Evolutionary conservation across 2,329 filamentous ascomycete species (phyloP).

Genomic region (Dissoconium aciculare): DNA sequence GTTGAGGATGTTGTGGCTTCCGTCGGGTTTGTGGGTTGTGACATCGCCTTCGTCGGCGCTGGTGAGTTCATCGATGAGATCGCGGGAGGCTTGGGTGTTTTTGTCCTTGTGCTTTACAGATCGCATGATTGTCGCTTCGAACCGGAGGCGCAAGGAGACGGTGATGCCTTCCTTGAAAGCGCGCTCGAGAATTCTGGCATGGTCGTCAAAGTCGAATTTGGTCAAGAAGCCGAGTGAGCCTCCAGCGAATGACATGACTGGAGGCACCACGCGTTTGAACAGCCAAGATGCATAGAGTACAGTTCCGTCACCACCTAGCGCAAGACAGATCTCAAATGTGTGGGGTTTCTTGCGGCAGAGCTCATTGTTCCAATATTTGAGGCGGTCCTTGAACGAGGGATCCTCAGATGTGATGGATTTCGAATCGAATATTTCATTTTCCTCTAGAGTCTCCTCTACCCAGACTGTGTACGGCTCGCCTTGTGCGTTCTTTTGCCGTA

Average conservation of each 20-base stretch:
- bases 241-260: conserved; percentile 78
- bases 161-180: conserved; percentile 74
- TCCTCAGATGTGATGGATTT: conserved; percentile 51
- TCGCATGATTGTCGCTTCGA: conserved; percentile 89
- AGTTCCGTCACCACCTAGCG: conserved; percentile 73
- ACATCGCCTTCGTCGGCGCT: conserved; percentile 73
- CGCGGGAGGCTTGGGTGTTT: conserved; percentile 31
- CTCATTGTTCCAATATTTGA: conserved; percentile 71
- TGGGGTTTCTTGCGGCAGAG: conserved; percentile 68
- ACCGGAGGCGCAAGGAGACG: conserved; percentile 72
- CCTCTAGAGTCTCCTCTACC: conserved; percentile 60
- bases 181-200: conserved; percentile 50
- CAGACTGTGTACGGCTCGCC: conserved; percentile 57
- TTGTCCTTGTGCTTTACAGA: conserved; percentile 38
- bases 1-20: conserved; percentile 81
- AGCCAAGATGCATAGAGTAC: conserved; percentile 94
- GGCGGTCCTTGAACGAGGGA: conserved; percentile 38
- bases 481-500: conserved; percentile 47
- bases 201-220: conserved; percentile 81
- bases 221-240: conserved; percentile 91
- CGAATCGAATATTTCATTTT: conserved; percentile 59
- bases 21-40: conserved; percentile 70
- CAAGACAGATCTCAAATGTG: conserved; percentile 85
- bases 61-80: conserved; percentile 79
- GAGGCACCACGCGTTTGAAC: conserved; percentile 88